These are phyloP conservation scores for Curvularia sp. DNA, from an alignment of 2,329 filamentous ascomycete species.

Conservation along the genomic window DNA sequence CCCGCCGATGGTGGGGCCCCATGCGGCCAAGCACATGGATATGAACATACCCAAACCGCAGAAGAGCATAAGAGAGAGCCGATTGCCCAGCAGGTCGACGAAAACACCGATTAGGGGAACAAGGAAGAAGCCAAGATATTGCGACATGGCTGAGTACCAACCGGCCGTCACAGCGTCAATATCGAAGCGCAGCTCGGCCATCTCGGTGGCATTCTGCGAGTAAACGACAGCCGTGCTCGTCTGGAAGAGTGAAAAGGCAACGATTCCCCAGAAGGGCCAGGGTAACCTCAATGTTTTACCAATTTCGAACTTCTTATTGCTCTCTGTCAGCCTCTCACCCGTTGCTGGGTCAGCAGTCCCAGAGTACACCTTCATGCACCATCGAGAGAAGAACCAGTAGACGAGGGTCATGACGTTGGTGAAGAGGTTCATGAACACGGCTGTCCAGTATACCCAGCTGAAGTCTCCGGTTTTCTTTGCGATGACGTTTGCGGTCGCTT, in stretches of 20 bases:
- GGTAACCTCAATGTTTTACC: constrained; percentile 64
- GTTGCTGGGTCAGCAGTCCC: constrained; percentile 63
- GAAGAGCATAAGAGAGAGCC: constrained; percentile 56
- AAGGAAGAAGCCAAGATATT: constrained; percentile 65
- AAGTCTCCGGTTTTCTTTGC: constrained; percentile 66
- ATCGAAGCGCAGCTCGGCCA: constrained; percentile 66
- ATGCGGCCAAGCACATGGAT: constrained; percentile 64
- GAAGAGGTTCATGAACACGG: constrained; percentile 70
- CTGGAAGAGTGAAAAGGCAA: constrained; percentile 65
- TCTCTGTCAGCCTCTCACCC: constrained; percentile 66
- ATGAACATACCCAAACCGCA: constrained; percentile 61
- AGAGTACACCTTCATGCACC: constrained; percentile 58
- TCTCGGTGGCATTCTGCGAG: constrained; percentile 65
- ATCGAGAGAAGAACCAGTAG: constrained; percentile 65
- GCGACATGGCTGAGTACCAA: constrained; percentile 65
- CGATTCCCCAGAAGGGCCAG: constrained; percentile 66
- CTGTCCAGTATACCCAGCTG: constrained; percentile 68
- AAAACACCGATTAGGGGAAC: constrained; percentile 65
- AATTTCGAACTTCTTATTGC: constrained; percentile 64
- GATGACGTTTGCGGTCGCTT: constrained; percentile 67
- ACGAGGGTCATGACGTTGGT: constrained; percentile 62
- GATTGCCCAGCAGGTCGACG: constrained; percentile 64
- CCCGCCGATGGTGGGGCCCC: constrained; percentile 57
- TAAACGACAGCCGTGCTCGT: constrained; percentile 65
- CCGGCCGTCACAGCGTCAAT: constrained; percentile 63